Evolutionary conservation across 176 grass and related monocot genomes (phyloP).

Genomic region (Carex myosuroides): DNA sequence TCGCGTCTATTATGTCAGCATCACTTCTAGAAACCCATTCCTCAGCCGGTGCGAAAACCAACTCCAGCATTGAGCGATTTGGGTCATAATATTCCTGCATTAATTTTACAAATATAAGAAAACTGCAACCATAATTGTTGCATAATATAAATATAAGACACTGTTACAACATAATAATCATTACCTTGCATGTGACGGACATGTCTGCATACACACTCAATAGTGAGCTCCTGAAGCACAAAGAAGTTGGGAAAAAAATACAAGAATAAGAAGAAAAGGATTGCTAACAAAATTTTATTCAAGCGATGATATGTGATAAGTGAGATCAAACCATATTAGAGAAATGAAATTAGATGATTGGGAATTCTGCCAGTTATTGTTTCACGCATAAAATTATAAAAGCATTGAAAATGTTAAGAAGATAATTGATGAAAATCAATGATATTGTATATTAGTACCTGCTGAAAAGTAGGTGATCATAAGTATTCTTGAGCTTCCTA

Average conservation of each 20-base stretch:
- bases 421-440: neutral
- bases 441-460: conserved; percentile 30
- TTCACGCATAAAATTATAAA: conserved; percentile 16
- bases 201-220: conserved; percentile 99
- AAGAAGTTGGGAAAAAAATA: conserved; percentile 21
- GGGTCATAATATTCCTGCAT: conserved; percentile 96
- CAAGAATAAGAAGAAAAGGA: neutral
- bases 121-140: conserved; percentile 65
- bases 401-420: conserved; percentile 5
- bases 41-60: conserved; percentile 93
- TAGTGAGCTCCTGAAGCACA: conserved; percentile 74
- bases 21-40: conserved; percentile 83
- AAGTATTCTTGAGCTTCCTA: conserved; percentile 91
- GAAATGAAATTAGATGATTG: neutral
- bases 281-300: neutral
- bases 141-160: conserved; percentile 65
- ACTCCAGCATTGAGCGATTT: conserved; percentile 85
- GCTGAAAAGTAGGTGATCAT: conserved; percentile 96
- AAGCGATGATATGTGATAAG: neutral
- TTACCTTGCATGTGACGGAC: conserved; percentile 94
- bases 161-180: conserved; percentile 16
- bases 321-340: neutral
- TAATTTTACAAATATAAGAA: conserved; percentile 32
- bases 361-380: neutral
- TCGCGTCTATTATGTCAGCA: conserved; percentile 77